A percentile compares a stretch with the other conserved stretches of the same genome.
These are phyloP conservation scores for Trifolium pratense DNA, from an alignment of 306 rosid genomes.

Conservation along the genomic window DNA sequence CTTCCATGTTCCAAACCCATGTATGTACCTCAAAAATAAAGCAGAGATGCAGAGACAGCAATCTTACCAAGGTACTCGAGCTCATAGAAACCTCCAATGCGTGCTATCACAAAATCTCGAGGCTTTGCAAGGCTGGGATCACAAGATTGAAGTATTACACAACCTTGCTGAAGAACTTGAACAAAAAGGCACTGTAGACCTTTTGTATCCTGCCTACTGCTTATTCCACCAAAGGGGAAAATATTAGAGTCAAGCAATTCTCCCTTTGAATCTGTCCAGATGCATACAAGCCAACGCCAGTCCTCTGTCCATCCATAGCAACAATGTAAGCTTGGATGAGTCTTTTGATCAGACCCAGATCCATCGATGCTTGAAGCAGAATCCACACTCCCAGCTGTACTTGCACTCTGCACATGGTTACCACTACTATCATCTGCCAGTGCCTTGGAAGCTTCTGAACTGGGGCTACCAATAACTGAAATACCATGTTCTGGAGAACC, in stretches of 20 bases:
- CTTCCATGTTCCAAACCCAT: background rate
- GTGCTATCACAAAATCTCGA: conserved; percentile 92
- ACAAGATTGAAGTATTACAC: conserved; percentile 89
- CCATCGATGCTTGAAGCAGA: conserved; percentile 75
- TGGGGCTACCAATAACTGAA: conserved; percentile 62
- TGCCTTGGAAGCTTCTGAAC: conserved; percentile 76
- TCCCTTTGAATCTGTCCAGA: conserved; percentile 98
- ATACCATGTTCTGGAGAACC: conserved; percentile 88
- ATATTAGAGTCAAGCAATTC: conserved; percentile 89
- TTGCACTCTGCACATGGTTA: conserved; percentile 60
- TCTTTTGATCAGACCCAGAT: conserved; percentile 72
- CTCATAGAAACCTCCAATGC: conserved; percentile 94
- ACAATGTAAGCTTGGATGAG: conserved; percentile 88
- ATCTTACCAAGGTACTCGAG: conserved; percentile 91
- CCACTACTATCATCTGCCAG: conserved; percentile 81
- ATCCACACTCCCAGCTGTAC: conserved; percentile 67
- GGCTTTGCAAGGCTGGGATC: conserved; percentile 83
- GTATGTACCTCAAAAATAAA: conserved; percentile 1
- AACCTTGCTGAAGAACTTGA: conserved; percentile 98
- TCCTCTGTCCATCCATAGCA: conserved; percentile 99
- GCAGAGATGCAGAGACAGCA: conserved; percentile 34
- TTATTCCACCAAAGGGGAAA: conserved; percentile 98
- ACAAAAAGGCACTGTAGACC: conserved; percentile 94
- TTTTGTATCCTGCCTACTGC: conserved; percentile 99
- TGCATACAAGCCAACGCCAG: conserved; percentile 99